A percentile compares a stretch with the other conserved stretches of the same genome.
phyloP scores from a whole-genome alignment of 768 basidiomycete genomes.

The Boletus huronensis region DNA sequence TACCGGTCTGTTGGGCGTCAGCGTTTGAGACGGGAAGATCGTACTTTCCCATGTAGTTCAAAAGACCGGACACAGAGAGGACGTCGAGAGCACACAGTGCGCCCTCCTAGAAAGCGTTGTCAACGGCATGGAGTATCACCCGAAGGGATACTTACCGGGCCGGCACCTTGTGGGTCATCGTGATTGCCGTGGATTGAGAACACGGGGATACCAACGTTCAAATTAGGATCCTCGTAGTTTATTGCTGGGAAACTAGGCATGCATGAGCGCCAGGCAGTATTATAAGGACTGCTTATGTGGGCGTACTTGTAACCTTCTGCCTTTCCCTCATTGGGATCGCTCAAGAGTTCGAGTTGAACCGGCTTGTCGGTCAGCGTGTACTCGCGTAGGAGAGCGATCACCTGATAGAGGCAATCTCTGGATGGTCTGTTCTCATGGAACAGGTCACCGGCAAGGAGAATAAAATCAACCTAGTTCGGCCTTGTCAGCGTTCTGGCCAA shows the following conservation, averaged over 20 bases:
- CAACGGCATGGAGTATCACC: background rate
- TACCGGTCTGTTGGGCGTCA: slow-evolving; percentile 62
- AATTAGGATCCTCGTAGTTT: slow-evolving; percentile 95
- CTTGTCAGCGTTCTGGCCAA: slow-evolving; percentile 1
- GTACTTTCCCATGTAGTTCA: slow-evolving; percentile 98
- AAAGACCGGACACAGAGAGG: slow-evolving; percentile 86
- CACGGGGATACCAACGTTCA: slow-evolving; percentile 94
- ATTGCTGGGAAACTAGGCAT: slow-evolving; percentile 81
- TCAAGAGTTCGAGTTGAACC: slow-evolving; percentile 85
- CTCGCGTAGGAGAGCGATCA: slow-evolving; percentile 85
- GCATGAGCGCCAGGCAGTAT: background rate
- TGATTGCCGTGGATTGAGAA: slow-evolving; percentile 99
- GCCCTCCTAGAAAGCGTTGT: slow-evolving; percentile 62
- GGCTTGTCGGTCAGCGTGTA: slow-evolving; percentile 87
- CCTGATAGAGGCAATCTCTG: slow-evolving; percentile 83
- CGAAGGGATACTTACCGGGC: slow-evolving; percentile 54
- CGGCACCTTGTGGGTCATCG: slow-evolving; percentile 97
- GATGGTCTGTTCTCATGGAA: slow-evolving; percentile 98
- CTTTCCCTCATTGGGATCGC: slow-evolving; percentile 89
- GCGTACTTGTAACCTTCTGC: slow-evolving; percentile 78
- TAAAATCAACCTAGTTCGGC: slow-evolving; percentile 77
- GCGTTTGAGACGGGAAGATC: slow-evolving; percentile 77
- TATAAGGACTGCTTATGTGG: background rate
- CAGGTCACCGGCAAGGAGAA: slow-evolving; percentile 91
- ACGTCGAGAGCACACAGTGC: slow-evolving; percentile 94